phyloP scores from a whole-genome alignment of 169 alveolate species.

The Theileria equi region DNA sequence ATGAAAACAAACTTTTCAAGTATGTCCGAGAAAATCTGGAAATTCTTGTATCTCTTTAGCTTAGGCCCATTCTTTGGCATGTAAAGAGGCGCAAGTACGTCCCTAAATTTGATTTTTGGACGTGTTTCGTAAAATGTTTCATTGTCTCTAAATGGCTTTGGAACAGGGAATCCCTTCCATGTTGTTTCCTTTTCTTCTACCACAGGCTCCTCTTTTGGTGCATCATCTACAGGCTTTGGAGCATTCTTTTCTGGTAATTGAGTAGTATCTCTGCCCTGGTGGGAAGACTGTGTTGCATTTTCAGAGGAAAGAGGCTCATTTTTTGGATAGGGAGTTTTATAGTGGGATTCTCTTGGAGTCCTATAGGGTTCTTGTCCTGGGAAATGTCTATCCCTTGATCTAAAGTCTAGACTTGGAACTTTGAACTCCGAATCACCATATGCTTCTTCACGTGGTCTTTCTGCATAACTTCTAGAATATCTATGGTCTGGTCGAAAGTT shows the following conservation, averaged over 20 bases:
- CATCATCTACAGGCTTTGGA: background rate
- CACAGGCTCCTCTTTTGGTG: background rate
- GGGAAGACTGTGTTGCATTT: no score
- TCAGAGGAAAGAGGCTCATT: no score
- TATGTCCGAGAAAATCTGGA: background rate
- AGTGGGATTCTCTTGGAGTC: no score
- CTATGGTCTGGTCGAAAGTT: no score
- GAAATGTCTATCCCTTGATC: no score
- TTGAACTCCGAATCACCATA: no score
- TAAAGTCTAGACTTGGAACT: no score
- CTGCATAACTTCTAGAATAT: no score
- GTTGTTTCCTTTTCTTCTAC: background rate
- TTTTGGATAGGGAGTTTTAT: no score
- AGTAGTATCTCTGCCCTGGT: no score
- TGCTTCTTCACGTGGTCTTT: no score
- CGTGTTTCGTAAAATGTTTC: slow-evolving; percentile 23
- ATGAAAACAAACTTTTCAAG: background rate
- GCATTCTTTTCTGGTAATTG: background rate
- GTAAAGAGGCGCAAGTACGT: background rate
- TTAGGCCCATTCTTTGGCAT: slow-evolving; percentile 29
- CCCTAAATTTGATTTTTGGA: background rate
- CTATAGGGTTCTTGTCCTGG: no score
- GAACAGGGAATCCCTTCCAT: slow-evolving; percentile 57
- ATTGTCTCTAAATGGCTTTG: slow-evolving; percentile 15
- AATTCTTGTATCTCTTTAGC: slow-evolving; percentile 15